These are phyloP conservation scores for Pyrenochaeta sp. DNA, from an alignment of 2,329 filamentous ascomycete genomes.

Conservation along the genomic window DNA sequence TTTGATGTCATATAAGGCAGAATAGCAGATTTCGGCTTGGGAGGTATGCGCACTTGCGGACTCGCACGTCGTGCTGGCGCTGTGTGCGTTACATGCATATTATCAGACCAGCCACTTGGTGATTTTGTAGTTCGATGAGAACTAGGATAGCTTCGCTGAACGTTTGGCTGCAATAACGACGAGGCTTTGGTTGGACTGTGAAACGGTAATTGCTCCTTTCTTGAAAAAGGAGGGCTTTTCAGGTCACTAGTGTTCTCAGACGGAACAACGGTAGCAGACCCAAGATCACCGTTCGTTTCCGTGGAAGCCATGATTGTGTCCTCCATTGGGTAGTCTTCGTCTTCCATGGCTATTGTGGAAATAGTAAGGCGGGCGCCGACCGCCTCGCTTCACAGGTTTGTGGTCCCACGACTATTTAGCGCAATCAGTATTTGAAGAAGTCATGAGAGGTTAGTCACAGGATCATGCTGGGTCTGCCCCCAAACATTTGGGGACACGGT, in stretches of 20 bases:
- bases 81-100: constrained; percentile 30
- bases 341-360: constrained; percentile 32
- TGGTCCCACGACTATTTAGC: constrained; percentile 17
- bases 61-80: constrained; percentile 23
- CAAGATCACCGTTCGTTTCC: constrained; percentile 41
- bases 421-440: constrained; percentile 1
- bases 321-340: constrained; percentile 40
- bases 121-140: constrained; percentile 14
- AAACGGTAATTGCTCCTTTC: constrained; percentile 38
- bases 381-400: constrained; percentile 23
- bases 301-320: constrained; percentile 41
- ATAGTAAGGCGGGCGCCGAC: constrained; percentile 19
- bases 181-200: constrained; percentile 28
- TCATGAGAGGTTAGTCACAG: not conserved
- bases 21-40: constrained; percentile 45
- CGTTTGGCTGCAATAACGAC: constrained; percentile 10
- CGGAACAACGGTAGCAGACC: constrained; percentile 37
- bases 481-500: not conserved
- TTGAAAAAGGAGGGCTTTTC: constrained; percentile 19
- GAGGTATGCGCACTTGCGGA: constrained; percentile 40
- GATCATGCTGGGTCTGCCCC: not conserved
- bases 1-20: constrained; percentile 42
- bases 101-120: constrained; percentile 27
- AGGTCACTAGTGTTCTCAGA: constrained; percentile 34
- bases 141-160: constrained; percentile 10